Percentiles rank a stretch among this genome's conserved stretches.
phyloP scores from a whole-genome alignment of 1,284 basidiomycete genomes.

The Tilletiopsis washingtonensis region DNA sequence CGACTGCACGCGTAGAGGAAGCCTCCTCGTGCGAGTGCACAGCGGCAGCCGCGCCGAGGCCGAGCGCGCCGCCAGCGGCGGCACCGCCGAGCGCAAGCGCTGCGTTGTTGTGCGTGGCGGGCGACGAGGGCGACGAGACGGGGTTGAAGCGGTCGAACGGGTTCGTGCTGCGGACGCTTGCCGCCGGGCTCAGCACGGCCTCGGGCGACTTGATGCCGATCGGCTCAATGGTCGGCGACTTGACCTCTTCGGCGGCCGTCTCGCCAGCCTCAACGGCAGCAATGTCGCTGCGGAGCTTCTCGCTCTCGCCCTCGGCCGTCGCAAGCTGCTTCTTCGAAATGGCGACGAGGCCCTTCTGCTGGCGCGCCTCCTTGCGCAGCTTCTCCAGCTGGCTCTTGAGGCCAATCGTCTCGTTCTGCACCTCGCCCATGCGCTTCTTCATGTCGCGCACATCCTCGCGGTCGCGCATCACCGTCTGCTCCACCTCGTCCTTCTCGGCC shows the following conservation, averaged over 20 bases:
- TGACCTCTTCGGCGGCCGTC: constrained; percentile 49
- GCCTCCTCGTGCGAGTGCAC: constrained; percentile 14
- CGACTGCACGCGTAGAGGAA: not conserved
- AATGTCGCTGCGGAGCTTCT: constrained; percentile 62
- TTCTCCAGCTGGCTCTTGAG: constrained; percentile 76
- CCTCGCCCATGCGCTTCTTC: constrained; percentile 73
- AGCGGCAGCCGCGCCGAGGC: constrained; percentile 33
- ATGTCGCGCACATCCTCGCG: constrained; percentile 88
- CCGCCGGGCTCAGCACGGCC: constrained; percentile 43
- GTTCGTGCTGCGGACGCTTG: constrained; percentile 69
- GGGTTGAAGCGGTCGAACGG: constrained; percentile 75
- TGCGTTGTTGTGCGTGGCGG: constrained; percentile 6
- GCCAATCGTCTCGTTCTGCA: constrained; percentile 64
- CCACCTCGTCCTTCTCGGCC: constrained; percentile 85
- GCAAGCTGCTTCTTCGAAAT: constrained; percentile 90
- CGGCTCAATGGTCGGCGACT: constrained; percentile 38
- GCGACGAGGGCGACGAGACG: constrained; percentile 42
- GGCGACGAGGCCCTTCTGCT: constrained; percentile 87
- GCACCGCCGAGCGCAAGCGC: constrained; percentile 12
- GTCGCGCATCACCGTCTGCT: constrained; percentile 76
- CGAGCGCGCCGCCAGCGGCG: constrained; percentile 34
- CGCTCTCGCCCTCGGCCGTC: constrained; percentile 70
- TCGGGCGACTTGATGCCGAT: constrained; percentile 2
- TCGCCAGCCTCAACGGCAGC: constrained; percentile 50
- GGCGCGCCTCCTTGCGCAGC: constrained; percentile 82